Evolutionary conservation across 179 eudicot species (phyloP), one percentile per base, ranked within the genome.

Genomic region (Sideroxylon spinosum): DNA sequence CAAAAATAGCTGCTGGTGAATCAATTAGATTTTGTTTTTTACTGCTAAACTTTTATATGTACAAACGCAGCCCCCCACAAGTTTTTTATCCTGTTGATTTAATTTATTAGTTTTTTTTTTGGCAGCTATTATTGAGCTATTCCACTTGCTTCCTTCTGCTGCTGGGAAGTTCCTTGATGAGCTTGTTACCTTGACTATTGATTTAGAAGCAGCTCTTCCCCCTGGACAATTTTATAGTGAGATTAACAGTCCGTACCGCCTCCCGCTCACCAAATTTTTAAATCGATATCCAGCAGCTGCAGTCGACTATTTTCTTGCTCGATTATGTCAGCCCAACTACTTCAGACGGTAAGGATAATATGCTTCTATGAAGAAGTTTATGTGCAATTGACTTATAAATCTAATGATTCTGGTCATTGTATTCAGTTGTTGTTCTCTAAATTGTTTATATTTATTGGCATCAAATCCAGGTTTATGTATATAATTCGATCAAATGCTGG

Each of bases 91-190:
- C 44, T 6, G 16, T 44, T 75, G 19, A 71, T 73, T 26, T 17
- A 50, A 22, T 28, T 37, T 80, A 32, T 37, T 37, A 37, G 44
- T 64, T 28, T 56, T 63, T 23, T 66, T 74, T 80, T 68, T 86
- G 87, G 87, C 98, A 96, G 99, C 99, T 61, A 96, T 96, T 64
- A 94, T 96, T 82, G 99, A 96, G 87, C 91, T 96, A 68, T 96
- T 96, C 82, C 98, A 94, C 86, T 87, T 96, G 78, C 97, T 96
- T 81, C 99, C 99, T 70, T 80, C 86, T 82, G 98, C 99, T 63
- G 99, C 99, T 56, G 94, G 96, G 74, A 94, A 92, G 83, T 96
- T 94, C 73, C 97, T 96, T 19, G 98, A 96, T 77, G 99, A 96
- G 74, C 97, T 96, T 82, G 99, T 96, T 63, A 92, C 93, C 79